Evolutionary conservation across 2,329 filamentous ascomycete species (phyloP).

Genomic region (Neobulgaria alba): DNA sequence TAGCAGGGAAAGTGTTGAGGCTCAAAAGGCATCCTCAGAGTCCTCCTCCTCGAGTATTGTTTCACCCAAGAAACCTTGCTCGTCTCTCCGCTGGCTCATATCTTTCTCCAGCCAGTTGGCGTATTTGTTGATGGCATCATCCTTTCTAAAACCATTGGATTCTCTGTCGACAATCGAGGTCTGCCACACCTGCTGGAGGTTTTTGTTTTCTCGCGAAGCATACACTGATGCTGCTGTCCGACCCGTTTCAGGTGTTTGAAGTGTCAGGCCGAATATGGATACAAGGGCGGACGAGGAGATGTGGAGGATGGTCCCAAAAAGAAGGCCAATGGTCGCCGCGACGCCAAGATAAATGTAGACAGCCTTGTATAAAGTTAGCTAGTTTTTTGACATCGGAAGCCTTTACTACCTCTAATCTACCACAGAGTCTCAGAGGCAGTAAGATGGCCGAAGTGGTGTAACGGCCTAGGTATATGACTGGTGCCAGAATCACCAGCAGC

Average conservation of each 20-base stretch:
- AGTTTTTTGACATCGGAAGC: not conserved
- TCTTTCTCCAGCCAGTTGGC: slow-evolving; percentile 25
- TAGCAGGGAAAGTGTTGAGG: too few relatives aligned
- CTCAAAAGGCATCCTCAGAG: slow-evolving; percentile 34
- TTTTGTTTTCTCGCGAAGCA: slow-evolving; percentile 20
- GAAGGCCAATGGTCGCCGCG: slow-evolving; percentile 58
- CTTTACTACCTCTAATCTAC: slow-evolving; percentile 24
- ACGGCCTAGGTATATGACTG: slow-evolving; percentile 20
- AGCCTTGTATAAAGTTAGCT: slow-evolving; percentile 28
- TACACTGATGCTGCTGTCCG: slow-evolving; percentile 20
- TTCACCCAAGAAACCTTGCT: slow-evolving; percentile 47
- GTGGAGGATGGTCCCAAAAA: slow-evolving; percentile 52
- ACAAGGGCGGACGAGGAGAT: slow-evolving; percentile 47
- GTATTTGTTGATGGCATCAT: slow-evolving; percentile 17
- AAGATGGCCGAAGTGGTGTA: slow-evolving; percentile 16
- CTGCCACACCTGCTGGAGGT: slow-evolving; percentile 20
- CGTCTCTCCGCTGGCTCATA: slow-evolving; percentile 16
- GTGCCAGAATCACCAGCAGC: slow-evolving; percentile 18
- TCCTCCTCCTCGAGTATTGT: slow-evolving; percentile 66
- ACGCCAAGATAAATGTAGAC: slow-evolving; percentile 48
- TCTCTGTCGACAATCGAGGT: slow-evolving; percentile 9
- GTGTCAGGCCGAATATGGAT: slow-evolving; percentile 38
- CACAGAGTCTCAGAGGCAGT: slow-evolving; percentile 22
- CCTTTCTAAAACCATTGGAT: slow-evolving; percentile 7
- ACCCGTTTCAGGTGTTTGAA: slow-evolving; percentile 12